Evolutionary conservation across 495 filamentous ascomycete genomes (phyloP), one percentile per base, ranked within the genome.

Genomic region (Neurospora sp.): DNA sequence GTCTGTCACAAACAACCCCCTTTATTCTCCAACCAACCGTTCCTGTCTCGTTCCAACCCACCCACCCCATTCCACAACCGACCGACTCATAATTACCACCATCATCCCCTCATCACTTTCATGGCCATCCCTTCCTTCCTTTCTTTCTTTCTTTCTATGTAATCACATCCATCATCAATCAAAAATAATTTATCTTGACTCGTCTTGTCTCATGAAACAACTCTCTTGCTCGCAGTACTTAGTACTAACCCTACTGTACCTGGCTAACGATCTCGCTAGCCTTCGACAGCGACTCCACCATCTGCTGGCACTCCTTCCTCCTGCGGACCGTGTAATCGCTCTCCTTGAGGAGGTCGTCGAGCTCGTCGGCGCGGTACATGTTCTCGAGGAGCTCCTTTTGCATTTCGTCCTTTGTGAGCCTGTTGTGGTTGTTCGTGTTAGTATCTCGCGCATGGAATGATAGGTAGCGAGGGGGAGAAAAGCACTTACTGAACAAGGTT

Each of bases 271-370:
- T 98, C 87, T 99, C 96, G 79, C 89, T 94, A 59, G 96, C 96
- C 78, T 91, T 90, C 72, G 86, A 82, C 74, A 99, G 85, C 59
- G 91, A 93, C 83, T 99, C 96, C 23, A 99, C 96, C 96, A 98
- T 98, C 83, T 97, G 94, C 82, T 95, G 92, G 85, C 96, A 99
- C 83, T 99, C 96, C 86, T 99, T 98, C 80, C 96, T 89, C 81
- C 96, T 88, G 74, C 96, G 89, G 77, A 95, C 85, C 8, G 96
- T 99, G 88, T 97, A 97, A 78, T 99, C 96, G 81, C 92, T 96
- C 84, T 99, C 96, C 87, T 97, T 98, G 73, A 99, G 90, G 72
- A 99, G 88, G 62, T 95, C 94, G 75, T 99, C 96, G 6, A 98
- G 86, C 76, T 96, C 93, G 80, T 89, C 89, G 71, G 89, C 90